Percentiles rank a stretch among this genome's conserved stretches.
Conservation (phyloP, 345 rosid genomes). For the Boechera divaricarpa region DNA sequence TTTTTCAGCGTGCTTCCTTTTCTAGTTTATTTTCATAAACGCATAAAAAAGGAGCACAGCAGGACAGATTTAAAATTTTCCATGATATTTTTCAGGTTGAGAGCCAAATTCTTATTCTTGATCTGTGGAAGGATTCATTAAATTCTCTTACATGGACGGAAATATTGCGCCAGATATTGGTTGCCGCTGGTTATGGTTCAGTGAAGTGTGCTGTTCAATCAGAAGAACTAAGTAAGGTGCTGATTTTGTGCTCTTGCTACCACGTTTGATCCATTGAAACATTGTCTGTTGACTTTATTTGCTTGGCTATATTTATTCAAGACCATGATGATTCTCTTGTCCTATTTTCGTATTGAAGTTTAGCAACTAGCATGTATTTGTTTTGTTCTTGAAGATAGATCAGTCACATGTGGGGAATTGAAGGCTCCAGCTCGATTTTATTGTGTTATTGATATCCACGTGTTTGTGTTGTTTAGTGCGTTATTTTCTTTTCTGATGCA, state of each 20-base stretch:
- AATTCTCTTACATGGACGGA: conserved; percentile 96
- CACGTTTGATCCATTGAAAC: conserved; percentile 25
- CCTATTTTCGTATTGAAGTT: conserved; percentile 6
- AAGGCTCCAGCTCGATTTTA: conserved; percentile 20
- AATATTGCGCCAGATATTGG: conserved; percentile 73
- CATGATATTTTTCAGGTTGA: conserved; percentile 62
- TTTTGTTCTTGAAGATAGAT: conserved; percentile 5
- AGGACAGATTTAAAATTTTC: conserved; percentile 4
- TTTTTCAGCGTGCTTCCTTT: neutral
- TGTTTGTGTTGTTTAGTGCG: conserved; percentile 5
- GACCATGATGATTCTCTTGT: conserved; percentile 16
- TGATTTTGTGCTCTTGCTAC: conserved; percentile 24
- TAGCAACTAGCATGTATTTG: conserved; percentile 3
- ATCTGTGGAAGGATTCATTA: conserved; percentile 80
- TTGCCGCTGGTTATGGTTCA: conserved; percentile 95
- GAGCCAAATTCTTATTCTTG: conserved; percentile 62
- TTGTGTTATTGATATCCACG: neutral
- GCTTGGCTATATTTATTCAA: conserved; percentile 19
- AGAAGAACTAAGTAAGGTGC: conserved; percentile 74
- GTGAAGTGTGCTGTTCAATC: conserved; percentile 54
- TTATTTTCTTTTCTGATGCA: conserved; percentile 12
- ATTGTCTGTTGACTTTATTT: conserved; percentile 9
- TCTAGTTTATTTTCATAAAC: conserved; percentile 6
- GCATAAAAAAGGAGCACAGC: neutral
- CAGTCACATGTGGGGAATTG: conserved; percentile 14